These are phyloP conservation scores for Citrullus mucosospermus DNA, from an alignment of 306 rosid genomes.

Conservation along the genomic window DNA sequence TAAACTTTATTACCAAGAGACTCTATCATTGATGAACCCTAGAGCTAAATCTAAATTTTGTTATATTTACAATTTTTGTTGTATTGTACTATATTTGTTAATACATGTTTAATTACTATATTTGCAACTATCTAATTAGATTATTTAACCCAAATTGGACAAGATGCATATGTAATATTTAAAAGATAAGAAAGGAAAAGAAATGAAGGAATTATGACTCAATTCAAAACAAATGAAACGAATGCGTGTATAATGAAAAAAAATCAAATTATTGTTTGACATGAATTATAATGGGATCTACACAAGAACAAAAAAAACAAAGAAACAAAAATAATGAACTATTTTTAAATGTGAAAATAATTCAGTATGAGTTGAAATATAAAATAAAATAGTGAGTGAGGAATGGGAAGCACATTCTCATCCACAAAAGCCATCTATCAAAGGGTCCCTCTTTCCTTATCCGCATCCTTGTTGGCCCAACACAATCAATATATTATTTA, in stretches of 20 bases:
- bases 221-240: not conserved
- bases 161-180: not conserved
- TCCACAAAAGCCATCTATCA: not conserved
- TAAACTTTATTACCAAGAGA: no score
- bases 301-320: not conserved
- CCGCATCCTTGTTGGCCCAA: not conserved
- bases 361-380: not conserved
- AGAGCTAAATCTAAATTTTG: no score
- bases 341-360: not conserved
- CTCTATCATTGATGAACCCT: no score
- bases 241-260: no score
- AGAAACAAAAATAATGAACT: not conserved
- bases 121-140: no score
- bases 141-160: no score
- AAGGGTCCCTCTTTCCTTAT: conserved; percentile 1
- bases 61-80: no score
- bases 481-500: not conserved
- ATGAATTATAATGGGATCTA: not conserved
- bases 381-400: not conserved
- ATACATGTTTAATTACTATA: no score
- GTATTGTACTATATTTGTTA: no score
- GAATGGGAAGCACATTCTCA: not conserved
- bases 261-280: not conserved
- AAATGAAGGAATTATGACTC: not conserved
- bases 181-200: no score